Percentiles rank a stretch among this genome's conserved stretches.
Evolutionary conservation across 1,284 basidiomycete genomes (phyloP).

Genomic region (Takashimella tepidaria): DNA sequence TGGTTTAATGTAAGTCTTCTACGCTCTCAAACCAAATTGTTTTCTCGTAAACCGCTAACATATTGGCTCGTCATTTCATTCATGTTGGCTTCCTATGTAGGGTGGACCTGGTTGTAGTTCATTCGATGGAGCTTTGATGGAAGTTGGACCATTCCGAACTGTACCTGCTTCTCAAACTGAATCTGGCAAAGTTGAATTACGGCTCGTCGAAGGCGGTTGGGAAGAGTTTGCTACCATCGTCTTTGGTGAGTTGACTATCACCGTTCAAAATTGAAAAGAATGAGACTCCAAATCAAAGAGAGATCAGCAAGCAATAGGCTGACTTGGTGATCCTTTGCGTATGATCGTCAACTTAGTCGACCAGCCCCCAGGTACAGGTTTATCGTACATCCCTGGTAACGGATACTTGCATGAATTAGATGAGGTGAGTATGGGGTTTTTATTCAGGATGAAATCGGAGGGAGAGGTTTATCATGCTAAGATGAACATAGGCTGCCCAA

Average conservation of each 20-base stretch:
- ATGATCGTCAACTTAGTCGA: constrained; percentile 63
- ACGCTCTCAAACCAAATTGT: too few species aligned
- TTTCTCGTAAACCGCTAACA: too few species aligned
- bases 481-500: constrained; percentile 58
- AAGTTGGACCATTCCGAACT: constrained; percentile 84
- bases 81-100: constrained; percentile 53
- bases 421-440: constrained; percentile 53
- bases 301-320: not conserved
- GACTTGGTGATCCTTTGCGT: too few species aligned
- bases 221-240: constrained; percentile 98
- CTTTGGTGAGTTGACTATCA: constrained; percentile 77
- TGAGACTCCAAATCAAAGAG: too few species aligned
- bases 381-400: constrained; percentile 82
- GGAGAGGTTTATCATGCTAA: not conserved
- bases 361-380: constrained; percentile 93
- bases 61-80: too few species aligned
- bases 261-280: too few species aligned
- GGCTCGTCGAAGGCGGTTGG: constrained; percentile 84
- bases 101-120: constrained; percentile 95
- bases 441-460: too few species aligned
- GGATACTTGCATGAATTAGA: constrained; percentile 73
- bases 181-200: constrained; percentile 65
- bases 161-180: constrained; percentile 44
- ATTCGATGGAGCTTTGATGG: constrained; percentile 98
- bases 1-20: constrained; percentile 95